Evolutionary conservation across 2,329 filamentous ascomycete genomes (phyloP).

Genomic region (Cladorrhinum sp.): DNA sequence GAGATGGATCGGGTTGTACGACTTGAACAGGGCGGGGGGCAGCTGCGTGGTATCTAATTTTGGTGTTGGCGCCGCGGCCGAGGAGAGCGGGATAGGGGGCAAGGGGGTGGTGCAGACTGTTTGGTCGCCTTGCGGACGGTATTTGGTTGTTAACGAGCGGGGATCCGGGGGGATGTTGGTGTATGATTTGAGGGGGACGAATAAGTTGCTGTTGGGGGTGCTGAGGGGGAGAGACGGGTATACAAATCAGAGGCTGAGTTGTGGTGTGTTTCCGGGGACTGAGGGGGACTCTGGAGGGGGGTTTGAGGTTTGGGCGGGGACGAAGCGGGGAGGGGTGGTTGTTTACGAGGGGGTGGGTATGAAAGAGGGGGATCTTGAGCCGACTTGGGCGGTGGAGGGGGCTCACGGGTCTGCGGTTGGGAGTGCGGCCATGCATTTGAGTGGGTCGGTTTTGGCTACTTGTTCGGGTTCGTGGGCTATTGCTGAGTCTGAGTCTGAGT

Average conservation of each 20-base stretch:
- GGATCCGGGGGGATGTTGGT: conserved; percentile 54
- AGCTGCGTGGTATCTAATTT: conserved; percentile 54
- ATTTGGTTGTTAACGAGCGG: conserved; percentile 61
- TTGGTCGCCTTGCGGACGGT: conserved; percentile 63
- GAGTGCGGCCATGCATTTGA: conserved; percentile 48
- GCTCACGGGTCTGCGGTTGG: conserved; percentile 46
- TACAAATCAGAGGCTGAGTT: conserved; percentile 55
- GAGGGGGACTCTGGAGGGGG: conserved; percentile 35
- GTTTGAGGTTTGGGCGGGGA: conserved; percentile 63
- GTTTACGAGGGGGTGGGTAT: conserved; percentile 58
- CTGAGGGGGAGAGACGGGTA: conserved; percentile 48
- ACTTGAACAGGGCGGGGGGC: conserved; percentile 52
- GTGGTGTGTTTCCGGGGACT: conserved; percentile 50
- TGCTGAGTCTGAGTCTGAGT: conserved; percentile 27
- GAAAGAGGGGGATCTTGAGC: conserved; percentile 41
- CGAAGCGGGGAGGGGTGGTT: conserved; percentile 50
- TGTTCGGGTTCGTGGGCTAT: conserved; percentile 54
- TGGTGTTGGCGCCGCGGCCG: conserved; percentile 55
- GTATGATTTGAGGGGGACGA: conserved; percentile 60
- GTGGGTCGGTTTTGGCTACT: conserved; percentile 55
- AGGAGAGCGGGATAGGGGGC: conserved; percentile 49
- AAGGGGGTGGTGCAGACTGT: conserved; percentile 59
- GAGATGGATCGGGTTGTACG: conserved; percentile 60
- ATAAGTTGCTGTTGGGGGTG: conserved; percentile 55
- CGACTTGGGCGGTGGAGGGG: conserved; percentile 50